Conservation (phyloP, 352 stramenopile genomes). For the Phytophthora litchii region DNA sequence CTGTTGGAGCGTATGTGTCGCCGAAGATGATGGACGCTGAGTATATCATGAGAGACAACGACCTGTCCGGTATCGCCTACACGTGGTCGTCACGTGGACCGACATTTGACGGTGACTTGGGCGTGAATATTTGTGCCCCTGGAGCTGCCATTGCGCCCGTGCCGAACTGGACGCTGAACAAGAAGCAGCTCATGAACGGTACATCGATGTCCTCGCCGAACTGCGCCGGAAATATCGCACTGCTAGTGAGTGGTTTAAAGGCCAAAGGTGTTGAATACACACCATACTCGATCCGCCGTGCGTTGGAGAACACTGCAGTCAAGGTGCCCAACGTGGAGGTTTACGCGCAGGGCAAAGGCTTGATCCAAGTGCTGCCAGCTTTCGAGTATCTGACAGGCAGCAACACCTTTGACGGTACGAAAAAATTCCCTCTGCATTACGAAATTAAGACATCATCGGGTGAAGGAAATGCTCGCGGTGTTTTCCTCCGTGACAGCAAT, state of each 20-base stretch:
- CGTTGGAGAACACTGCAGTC: conserved; percentile 86
- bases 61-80: conserved; percentile 77
- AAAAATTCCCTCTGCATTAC: conserved; percentile 64
- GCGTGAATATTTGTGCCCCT: conserved; percentile 93
- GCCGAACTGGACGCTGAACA: conserved; percentile 95
- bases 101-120: conserved; percentile 90
- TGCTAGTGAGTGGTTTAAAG: conserved; percentile 93
- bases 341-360: conserved; percentile 78
- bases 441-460: conserved; percentile 55
- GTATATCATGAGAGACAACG: conserved; percentile 88
- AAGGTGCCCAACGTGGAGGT: conserved; percentile 68
- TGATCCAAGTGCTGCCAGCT: conserved; percentile 82
- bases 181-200: conserved; percentile 97
- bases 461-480: conserved; percentile 58
- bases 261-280: conserved; percentile 78
- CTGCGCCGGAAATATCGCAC: conserved; percentile 92
- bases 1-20: conserved; percentile 95
- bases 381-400: conserved; percentile 63
- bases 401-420: conserved; percentile 70
- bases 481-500: conserved; percentile 82
- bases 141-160: conserved; percentile 95
- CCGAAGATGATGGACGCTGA: conserved; percentile 93
- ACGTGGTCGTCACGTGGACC: conserved; percentile 94
- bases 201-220: conserved; percentile 97
- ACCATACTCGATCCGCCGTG: conserved; percentile 87